These are phyloP conservation scores for Pichia sp. DNA, from an alignment of 1,139 yeast species.

Conservation along the genomic window DNA sequence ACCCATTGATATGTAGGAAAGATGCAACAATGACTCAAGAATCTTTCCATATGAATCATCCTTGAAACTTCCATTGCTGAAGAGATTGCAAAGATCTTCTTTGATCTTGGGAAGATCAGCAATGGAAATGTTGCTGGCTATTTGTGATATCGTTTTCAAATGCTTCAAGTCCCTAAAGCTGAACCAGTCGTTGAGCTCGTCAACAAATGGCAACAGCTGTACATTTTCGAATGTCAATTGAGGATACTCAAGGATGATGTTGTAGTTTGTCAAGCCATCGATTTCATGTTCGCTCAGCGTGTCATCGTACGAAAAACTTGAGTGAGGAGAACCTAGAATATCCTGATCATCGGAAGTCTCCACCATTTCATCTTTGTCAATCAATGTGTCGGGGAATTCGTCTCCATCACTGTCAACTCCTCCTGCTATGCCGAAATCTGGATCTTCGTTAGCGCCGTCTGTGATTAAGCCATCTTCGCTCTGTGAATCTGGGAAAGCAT, in stretches of 20 bases:
- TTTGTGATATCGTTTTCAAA: slow-evolving; percentile 23
- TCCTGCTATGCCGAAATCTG: slow-evolving; percentile 5
- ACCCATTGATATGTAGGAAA: slow-evolving; percentile 29
- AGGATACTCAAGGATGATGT: slow-evolving; percentile 34
- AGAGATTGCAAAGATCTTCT: neutral
- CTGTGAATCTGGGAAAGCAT: neutral
- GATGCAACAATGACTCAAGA: slow-evolving; percentile 11
- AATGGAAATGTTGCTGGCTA: slow-evolving; percentile 6
- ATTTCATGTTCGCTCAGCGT: slow-evolving; percentile 24
- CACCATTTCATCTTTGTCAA: slow-evolving; percentile 32
- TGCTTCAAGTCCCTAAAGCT: slow-evolving; percentile 44
- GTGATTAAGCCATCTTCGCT: neutral
- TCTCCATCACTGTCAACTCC: slow-evolving; percentile 19
- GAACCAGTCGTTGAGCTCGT: slow-evolving; percentile 66
- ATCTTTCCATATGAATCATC: slow-evolving; percentile 7
- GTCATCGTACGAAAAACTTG: slow-evolving; percentile 28
- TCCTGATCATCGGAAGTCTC: slow-evolving; percentile 32
- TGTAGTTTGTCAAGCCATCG: slow-evolving; percentile 32
- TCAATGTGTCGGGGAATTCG: slow-evolving; percentile 33
- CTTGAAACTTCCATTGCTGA: neutral
- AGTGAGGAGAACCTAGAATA: slow-evolving; percentile 29
- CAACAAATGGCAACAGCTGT: slow-evolving; percentile 40
- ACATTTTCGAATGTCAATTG: slow-evolving; percentile 44
- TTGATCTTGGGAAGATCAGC: slow-evolving; percentile 3
- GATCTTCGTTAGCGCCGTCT: slow-evolving; percentile 2